Evolutionary conservation across 495 filamentous ascomycete genomes (phyloP).

Genomic region (Chaetomidium leptoderma): DNA sequence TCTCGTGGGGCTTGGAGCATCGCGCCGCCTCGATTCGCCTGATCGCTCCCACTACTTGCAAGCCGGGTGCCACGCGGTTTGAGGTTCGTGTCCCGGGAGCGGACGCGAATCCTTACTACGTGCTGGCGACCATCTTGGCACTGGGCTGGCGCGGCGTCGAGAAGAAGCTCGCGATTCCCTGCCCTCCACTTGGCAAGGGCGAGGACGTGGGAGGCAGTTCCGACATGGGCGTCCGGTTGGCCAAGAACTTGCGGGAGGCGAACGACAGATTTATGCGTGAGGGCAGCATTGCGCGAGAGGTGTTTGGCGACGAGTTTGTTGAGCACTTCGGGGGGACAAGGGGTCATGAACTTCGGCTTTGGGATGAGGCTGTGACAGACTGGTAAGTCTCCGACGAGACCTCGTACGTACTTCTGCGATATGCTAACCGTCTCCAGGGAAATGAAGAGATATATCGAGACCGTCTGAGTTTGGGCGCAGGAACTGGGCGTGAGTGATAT

Average conservation of each 20-base stretch:
- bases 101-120: constrained; percentile 83
- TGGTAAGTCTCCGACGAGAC: constrained; percentile 59
- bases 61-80: constrained; percentile 79
- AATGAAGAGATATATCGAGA: constrained; percentile 69
- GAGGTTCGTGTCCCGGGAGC: constrained; percentile 90
- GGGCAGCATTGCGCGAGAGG: constrained; percentile 81
- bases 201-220: constrained; percentile 66
- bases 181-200: constrained; percentile 78
- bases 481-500: neutral
- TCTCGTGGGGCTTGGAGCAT: constrained; percentile 95
- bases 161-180: constrained; percentile 76
- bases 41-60: constrained; percentile 80
- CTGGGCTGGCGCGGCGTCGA: constrained; percentile 86
- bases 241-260: constrained; percentile 78
- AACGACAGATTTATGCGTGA: constrained; percentile 66
- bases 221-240: constrained; percentile 67
- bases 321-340: constrained; percentile 92
- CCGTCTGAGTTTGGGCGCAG: constrained; percentile 44
- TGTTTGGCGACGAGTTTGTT: constrained; percentile 91
- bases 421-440: constrained; percentile 44
- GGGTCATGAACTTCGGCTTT: constrained; percentile 83
- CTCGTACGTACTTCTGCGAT: neutral
- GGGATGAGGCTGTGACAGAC: constrained; percentile 94
- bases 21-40: constrained; percentile 86
- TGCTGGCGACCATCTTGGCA: constrained; percentile 79